phyloP scores from a whole-genome alignment of 306 rosid species.

The Prunus dulcis region DNA sequence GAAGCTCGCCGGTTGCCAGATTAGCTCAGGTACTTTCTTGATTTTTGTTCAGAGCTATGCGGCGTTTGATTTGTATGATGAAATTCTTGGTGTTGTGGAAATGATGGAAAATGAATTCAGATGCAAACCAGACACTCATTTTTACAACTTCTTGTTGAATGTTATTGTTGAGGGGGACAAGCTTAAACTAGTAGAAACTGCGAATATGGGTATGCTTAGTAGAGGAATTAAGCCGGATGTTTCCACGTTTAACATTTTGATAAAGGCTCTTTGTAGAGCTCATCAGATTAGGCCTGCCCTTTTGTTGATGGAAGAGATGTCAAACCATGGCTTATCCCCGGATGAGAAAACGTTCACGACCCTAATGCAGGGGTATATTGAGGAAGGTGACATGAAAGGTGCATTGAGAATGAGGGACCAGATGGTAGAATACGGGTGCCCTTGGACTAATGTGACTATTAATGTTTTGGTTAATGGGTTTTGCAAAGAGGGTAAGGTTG shows the following conservation, averaged over 20 bases:
- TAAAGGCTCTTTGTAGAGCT: constrained; percentile 81
- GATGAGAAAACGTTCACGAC: constrained; percentile 77
- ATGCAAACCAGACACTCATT: constrained; percentile 50
- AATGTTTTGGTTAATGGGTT: constrained; percentile 77
- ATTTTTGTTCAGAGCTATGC: constrained; percentile 49
- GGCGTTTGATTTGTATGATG: constrained; percentile 42
- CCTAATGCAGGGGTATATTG: constrained; percentile 73
- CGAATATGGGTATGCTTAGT: constrained; percentile 51
- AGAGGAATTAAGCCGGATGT: constrained; percentile 55
- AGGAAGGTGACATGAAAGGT: constrained; percentile 64
- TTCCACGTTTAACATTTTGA: constrained; percentile 67
- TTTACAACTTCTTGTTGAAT: constrained; percentile 59
- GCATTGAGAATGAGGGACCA: constrained; percentile 68
- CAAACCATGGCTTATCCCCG: constrained; percentile 48
- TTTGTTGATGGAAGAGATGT: constrained; percentile 86
- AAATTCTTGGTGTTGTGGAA: constrained; percentile 33
- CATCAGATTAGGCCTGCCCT: constrained; percentile 82
- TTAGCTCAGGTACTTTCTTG: constrained; percentile 40
- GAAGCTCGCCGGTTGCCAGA: constrained; percentile 31
- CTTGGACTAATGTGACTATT: constrained; percentile 46
- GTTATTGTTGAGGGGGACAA: constrained; percentile 65
- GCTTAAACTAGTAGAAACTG: constrained; percentile 62
- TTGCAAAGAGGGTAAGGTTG: constrained; percentile 65
- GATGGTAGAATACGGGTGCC: constrained; percentile 63
- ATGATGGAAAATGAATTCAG: constrained; percentile 57